Percentiles rank a stretch among this genome's conserved stretches.
Evolutionary conservation across 139 green algal genomes (phyloP).

Genomic region (Chlamydomonas schloesseri): DNA sequence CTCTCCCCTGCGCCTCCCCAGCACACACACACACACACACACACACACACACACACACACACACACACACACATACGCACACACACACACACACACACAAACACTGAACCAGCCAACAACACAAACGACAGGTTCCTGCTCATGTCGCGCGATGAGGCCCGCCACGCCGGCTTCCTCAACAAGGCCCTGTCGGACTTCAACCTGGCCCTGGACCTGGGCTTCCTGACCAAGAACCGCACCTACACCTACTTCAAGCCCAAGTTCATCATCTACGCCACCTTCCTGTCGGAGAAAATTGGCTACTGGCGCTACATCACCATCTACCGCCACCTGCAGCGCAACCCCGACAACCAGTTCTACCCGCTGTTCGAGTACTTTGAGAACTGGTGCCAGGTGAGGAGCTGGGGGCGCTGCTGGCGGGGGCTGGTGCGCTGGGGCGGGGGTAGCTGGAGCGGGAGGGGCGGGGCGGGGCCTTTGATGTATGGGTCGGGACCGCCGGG

Average conservation of each 20-base stretch:
- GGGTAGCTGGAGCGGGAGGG: no score
- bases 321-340: conserved; percentile 71
- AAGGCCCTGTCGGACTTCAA: conserved; percentile 85
- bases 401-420: no score
- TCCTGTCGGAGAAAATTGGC: conserved; percentile 96
- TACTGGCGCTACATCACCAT: conserved; percentile 92
- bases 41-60: no score
- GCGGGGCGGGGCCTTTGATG: no score
- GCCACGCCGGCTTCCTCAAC: conserved; percentile 98
- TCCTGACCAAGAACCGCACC: conserved; percentile 95
- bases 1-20: no score
- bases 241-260: conserved; percentile 95
- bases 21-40: no score
- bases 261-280: conserved; percentile 99
- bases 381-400: conserved; percentile 98
- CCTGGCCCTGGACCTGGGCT: conserved; percentile 94
- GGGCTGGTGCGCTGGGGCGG: no score
- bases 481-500: no score
- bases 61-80: no score
- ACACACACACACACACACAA: no score
- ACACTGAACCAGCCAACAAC: no score
- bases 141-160: conserved; percentile 96
- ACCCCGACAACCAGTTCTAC: conserved; percentile 97
- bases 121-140: conserved; percentile 94
- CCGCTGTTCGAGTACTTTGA: conserved; percentile 99